phyloP scores from a whole-genome alignment of 345 rosid genomes.

The Erodium maritimum region DNA sequence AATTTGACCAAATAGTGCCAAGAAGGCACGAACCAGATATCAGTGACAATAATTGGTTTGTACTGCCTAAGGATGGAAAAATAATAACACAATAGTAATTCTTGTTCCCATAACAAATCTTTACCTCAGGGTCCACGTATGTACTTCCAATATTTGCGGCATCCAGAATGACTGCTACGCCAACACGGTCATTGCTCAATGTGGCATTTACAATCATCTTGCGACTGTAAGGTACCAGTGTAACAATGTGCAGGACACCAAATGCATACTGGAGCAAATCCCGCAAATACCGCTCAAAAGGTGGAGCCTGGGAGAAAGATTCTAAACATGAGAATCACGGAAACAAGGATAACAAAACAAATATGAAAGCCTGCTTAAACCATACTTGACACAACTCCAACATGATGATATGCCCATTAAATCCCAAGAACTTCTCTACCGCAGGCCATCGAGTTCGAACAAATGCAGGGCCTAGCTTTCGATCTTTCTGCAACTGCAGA shows the following conservation, averaged over 20 bases:
- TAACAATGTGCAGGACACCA: constrained; percentile 88
- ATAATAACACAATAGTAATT: neutral
- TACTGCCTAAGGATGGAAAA: neutral
- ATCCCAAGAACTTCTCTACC: constrained; percentile 60
- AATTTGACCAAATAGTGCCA: neutral
- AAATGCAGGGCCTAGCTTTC: constrained; percentile 87
- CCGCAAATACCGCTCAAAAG: constrained; percentile 88
- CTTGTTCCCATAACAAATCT: constrained; percentile 2
- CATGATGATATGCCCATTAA: constrained; percentile 81
- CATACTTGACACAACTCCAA: constrained; percentile 89
- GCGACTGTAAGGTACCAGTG: constrained; percentile 75
- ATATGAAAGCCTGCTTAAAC: constrained; percentile 8
- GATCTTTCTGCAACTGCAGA: constrained; percentile 87
- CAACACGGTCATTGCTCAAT: constrained; percentile 80
- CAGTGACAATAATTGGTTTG: neutral
- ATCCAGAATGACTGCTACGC: constrained; percentile 87
- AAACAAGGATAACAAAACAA: neutral
- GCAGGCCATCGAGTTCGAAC: constrained; percentile 84
- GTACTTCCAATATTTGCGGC: constrained; percentile 75
- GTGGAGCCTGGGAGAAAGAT: constrained; percentile 55
- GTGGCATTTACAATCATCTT: constrained; percentile 77
- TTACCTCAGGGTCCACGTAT: constrained; percentile 90
- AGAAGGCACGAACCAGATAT: neutral
- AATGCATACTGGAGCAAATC: constrained; percentile 95
- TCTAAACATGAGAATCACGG: neutral